These are phyloP conservation scores for Malassezia sympodialis DNA, from an alignment of 1,284 basidiomycete species.

Conservation along the genomic window DNA sequence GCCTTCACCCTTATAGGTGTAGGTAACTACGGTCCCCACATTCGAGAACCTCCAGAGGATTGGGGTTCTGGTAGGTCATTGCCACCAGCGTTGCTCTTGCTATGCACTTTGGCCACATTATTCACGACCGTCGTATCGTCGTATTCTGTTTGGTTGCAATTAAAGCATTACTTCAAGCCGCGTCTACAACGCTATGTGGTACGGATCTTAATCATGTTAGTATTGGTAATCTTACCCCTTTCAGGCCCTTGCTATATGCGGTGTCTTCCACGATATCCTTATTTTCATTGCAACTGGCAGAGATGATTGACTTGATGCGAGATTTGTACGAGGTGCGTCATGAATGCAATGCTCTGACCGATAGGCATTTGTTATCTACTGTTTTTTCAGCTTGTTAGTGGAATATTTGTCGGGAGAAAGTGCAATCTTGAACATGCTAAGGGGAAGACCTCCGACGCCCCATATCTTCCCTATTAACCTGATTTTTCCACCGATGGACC, in stretches of 20 bases:
- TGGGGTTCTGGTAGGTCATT: conserved; percentile 50
- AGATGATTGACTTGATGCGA: conserved; percentile 85
- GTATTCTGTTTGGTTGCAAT: conserved; percentile 73
- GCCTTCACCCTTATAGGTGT: neutral
- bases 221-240: neutral
- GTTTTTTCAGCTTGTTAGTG: conserved; percentile 49
- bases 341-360: neutral
- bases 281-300: conserved; percentile 85
- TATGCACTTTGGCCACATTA: conserved; percentile 57
- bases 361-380: conserved; percentile 92
- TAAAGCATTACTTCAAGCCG: conserved; percentile 55
- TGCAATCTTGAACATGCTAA: conserved; percentile 76
- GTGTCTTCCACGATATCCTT: conserved; percentile 83
- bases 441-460: conserved; percentile 74
- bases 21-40: neutral
- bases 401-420: conserved; percentile 83
- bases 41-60: neutral
- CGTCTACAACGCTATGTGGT: conserved; percentile 66
- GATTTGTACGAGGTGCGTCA: conserved; percentile 73
- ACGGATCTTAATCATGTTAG: conserved; percentile 80
- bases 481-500: conserved; percentile 36
- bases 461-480: conserved; percentile 70
- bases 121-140: conserved; percentile 64
- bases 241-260: conserved; percentile 71
- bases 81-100: conserved; percentile 54